These are phyloP conservation scores for Lactifluus volemus DNA, from an alignment of 768 basidiomycete species.

Conservation along the genomic window DNA sequence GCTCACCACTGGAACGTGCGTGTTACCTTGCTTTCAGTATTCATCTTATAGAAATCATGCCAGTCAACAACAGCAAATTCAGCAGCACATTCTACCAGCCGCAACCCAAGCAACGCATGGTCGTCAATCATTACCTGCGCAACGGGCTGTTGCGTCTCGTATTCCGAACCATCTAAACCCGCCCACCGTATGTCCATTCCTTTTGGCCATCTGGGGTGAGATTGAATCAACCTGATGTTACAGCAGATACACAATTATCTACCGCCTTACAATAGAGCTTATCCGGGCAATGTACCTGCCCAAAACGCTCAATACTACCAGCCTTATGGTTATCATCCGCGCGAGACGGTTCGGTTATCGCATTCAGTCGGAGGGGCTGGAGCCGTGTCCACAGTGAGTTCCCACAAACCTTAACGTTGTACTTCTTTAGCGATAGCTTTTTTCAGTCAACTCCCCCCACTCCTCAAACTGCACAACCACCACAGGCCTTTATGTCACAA, in stretches of 20 bases:
- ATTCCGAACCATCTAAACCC: background rate
- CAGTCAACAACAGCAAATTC: slow-evolving; percentile 9
- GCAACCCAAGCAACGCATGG: background rate
- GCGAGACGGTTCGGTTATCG: background rate
- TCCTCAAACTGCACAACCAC: background rate
- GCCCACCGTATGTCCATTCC: background rate
- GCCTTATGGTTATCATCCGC: background rate
- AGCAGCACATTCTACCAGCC: background rate
- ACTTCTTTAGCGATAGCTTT: background rate
- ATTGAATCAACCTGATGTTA: background rate
- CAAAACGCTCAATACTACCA: background rate
- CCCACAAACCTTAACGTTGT: background rate
- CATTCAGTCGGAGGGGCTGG: background rate
- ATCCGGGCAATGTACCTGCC: background rate
- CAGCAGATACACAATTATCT: background rate
- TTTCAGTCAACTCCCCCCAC: background rate
- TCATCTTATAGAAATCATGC: background rate
- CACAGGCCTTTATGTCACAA: background rate
- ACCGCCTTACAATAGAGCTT: background rate
- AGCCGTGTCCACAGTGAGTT: background rate
- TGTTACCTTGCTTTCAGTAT: background rate
- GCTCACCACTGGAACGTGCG: slow-evolving; percentile 6
- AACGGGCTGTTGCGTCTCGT: background rate
- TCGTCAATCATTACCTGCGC: background rate
- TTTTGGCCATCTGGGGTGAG: background rate